These are phyloP conservation scores for Colletotrichum navitas DNA, from an alignment of 2,329 filamentous ascomycete species.

Conservation along the genomic window DNA sequence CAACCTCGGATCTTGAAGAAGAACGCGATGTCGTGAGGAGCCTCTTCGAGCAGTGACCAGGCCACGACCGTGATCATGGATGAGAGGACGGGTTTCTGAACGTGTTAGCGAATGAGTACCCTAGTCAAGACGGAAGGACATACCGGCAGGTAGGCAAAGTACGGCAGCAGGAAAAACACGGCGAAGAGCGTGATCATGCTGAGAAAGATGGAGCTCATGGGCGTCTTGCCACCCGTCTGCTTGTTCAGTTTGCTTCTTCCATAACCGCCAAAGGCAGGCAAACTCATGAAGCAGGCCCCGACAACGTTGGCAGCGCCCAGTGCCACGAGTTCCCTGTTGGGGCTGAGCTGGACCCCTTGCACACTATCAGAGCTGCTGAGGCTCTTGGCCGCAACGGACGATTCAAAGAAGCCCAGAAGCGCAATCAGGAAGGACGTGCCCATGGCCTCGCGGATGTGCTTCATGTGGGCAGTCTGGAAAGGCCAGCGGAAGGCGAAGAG, in stretches of 20 bases:
- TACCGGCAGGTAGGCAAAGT: conserved; percentile 96
- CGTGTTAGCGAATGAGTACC: not conserved
- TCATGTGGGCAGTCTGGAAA: conserved; percentile 80
- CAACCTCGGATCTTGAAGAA: conserved; percentile 89
- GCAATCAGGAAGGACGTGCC: conserved; percentile 94
- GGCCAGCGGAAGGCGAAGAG: conserved; percentile 88
- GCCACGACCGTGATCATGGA: conserved; percentile 97
- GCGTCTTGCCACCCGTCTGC: conserved; percentile 90
- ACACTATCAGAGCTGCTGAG: conserved; percentile 79
- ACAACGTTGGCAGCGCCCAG: conserved; percentile 92
- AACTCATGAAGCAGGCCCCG: conserved; percentile 89
- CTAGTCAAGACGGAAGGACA: conserved; percentile 53
- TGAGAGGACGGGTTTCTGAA: conserved; percentile 89
- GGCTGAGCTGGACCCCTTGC: conserved; percentile 83
- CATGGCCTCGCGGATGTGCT: conserved; percentile 87
- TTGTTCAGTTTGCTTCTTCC: conserved; percentile 96
- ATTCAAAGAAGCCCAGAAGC: conserved; percentile 97
- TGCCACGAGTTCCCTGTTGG: conserved; percentile 94
- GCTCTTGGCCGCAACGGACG: conserved; percentile 94
- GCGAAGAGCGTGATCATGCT: conserved; percentile 85
- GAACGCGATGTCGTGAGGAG: conserved; percentile 90
- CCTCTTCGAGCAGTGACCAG: conserved; percentile 94
- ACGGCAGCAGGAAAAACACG: conserved; percentile 85
- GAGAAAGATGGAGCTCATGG: conserved; percentile 92
- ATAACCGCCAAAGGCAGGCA: conserved; percentile 96